A percentile compares a stretch with the other conserved stretches of the same genome.
Evolutionary conservation across 2,329 filamentous ascomycete species (phyloP).

Genomic region (Nemania sp.): DNA sequence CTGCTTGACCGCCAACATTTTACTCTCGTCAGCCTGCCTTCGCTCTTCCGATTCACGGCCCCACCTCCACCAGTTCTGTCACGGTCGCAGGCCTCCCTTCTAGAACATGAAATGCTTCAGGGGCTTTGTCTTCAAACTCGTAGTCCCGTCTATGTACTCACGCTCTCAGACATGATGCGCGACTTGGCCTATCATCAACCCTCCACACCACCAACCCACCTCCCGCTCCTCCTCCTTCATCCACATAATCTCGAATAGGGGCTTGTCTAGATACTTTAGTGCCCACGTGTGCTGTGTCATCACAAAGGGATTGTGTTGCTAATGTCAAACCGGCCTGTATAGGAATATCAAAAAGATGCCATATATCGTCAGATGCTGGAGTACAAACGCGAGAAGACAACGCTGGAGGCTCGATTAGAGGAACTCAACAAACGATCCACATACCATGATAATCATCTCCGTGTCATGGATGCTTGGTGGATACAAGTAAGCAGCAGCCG

Average conservation of each 20-base stretch:
- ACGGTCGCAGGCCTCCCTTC: constrained; percentile 16
- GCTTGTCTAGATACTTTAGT: constrained; percentile 46
- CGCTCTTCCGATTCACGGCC: constrained; percentile 34
- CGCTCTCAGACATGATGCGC: constrained; percentile 52
- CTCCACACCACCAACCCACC: constrained; percentile 40
- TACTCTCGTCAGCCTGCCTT: constrained; percentile 32
- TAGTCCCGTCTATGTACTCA: constrained; percentile 50
- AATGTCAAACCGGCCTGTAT: constrained; percentile 54
- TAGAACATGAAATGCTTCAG: constrained; percentile 38
- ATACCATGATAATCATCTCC: constrained; percentile 92
- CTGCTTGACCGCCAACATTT: constrained; percentile 38
- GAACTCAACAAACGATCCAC: constrained; percentile 81
- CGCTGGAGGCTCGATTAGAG: constrained; percentile 82
- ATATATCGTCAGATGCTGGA: constrained; percentile 98
- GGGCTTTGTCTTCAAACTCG: constrained; percentile 39
- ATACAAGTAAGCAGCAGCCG: constrained; percentile 75
- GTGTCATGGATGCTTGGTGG: constrained; percentile 93
- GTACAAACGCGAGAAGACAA: constrained; percentile 90
- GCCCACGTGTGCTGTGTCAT: constrained; percentile 41
- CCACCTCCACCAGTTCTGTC: constrained; percentile 38
- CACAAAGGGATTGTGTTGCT: constrained; percentile 49
- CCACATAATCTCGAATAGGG: constrained; percentile 43
- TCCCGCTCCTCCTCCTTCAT: constrained; percentile 42
- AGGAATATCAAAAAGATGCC: constrained; percentile 95
- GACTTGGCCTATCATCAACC: constrained; percentile 46